These are phyloP conservation scores for Pilaira anomala DNA, from an alignment of 192 early-diverging fungal species.

Conservation along the genomic window DNA sequence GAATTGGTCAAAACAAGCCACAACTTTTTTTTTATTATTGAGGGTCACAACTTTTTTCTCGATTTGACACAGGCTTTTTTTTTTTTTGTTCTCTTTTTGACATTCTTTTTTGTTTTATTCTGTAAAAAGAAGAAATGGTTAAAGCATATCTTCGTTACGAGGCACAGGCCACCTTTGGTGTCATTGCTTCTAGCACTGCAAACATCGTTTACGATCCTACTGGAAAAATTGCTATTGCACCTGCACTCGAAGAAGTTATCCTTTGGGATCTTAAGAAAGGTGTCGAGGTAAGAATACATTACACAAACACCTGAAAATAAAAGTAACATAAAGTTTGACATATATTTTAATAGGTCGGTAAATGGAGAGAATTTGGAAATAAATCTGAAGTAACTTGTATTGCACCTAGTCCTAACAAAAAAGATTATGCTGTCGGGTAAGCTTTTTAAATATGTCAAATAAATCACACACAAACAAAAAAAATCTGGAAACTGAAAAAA, in stretches of 20 bases:
- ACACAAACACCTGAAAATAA: neutral
- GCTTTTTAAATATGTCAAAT: too few relatives aligned
- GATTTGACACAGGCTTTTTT: constrained; percentile 6
- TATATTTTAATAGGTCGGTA: constrained; percentile 42
- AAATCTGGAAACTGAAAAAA: neutral
- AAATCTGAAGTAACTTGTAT: constrained; percentile 85
- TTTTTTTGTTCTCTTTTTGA: neutral
- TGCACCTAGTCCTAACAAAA: constrained; percentile 60
- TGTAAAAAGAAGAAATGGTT: constrained; percentile 43
- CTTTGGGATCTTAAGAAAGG: constrained; percentile 90
- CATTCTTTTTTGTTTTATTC: neutral
- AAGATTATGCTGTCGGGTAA: constrained; percentile 84
- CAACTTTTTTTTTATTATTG: too few relatives aligned
- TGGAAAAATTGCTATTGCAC: constrained; percentile 73
- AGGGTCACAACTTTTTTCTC: too few relatives aligned
- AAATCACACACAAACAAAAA: too few relatives aligned
- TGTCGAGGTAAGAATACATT: constrained; percentile 42
- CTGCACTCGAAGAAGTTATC: constrained; percentile 78
- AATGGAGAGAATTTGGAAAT: constrained; percentile 82
- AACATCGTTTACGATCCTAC: constrained; percentile 70
- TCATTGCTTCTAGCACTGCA: constrained; percentile 66
- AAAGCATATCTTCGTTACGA: constrained; percentile 86
- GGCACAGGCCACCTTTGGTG: constrained; percentile 75
- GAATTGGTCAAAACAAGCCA: too few relatives aligned
- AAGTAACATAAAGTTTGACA: neutral